Evolutionary conservation across 108 stramenopile genomes (phyloP), one percentile per base, ranked within the genome.

Genomic region (Conticribra guillardii): DNA sequence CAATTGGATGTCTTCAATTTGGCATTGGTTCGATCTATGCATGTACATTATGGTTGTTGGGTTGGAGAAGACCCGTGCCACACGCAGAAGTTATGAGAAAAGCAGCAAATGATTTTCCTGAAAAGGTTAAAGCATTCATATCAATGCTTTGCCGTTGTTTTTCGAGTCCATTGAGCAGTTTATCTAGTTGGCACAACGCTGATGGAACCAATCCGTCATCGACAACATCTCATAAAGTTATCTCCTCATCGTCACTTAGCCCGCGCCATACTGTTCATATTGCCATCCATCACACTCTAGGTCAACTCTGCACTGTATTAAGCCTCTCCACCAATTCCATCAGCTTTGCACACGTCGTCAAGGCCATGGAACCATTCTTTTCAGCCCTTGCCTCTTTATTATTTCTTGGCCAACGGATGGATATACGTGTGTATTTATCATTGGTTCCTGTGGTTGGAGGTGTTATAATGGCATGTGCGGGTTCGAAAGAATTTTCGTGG

Each of bases 281-380:
- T 66, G 77, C 77, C 33, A 46, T 87, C 19, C 49, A 81, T 48
- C 91, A 93, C 67, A 79, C 81, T 0, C 64, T 81, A 16, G 88
- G 87, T 17, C 90, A 91, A 60, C 60, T 88, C 14, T 65, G 67
- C 61, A 81, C 80, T 14, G 57, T 83, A 15, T 46, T 71, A 11
- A 60, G 62, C 60, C 67, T 71, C 16, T 73, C 60, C 21, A 69
- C 83, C 41, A 85, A 82, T 45, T 79, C 86, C 22, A 70, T 85
- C 3, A 55, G 68, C 47, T 85, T 83, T 30, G 76, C 86, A 1
- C 86, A 87, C 60, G 79, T 87, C 21, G 67, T 87, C 41, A 87
- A 87, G 50, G 84, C 86, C 7, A 66, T 79, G 57, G 86, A 87
- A 32, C 86, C 86, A 0, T 54, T 84, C 62, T 84, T 87, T 55